Conservation (phyloP, 345 rosid genomes). For the Eutrema heterophyllum region DNA sequence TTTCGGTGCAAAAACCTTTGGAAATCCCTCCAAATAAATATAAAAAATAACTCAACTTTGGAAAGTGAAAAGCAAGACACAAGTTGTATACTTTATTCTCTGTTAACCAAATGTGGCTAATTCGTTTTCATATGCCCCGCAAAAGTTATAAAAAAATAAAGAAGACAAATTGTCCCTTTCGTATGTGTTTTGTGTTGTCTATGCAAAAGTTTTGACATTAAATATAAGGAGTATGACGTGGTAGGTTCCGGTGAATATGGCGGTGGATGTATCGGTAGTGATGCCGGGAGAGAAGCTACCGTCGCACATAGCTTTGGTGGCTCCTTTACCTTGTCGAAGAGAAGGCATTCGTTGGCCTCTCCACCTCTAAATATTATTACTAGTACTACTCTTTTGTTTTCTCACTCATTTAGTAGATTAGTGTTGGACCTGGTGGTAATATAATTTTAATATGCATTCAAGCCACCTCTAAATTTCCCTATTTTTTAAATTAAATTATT, state of each 20-base stretch:
- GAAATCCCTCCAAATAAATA: neutral
- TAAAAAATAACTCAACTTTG: neutral
- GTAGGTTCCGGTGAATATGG: conserved; percentile 41
- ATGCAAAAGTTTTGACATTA: neutral
- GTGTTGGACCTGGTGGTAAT: neutral
- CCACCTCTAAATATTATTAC: conserved; percentile 24
- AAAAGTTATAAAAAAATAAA: neutral
- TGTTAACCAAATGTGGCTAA: neutral
- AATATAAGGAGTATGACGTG: neutral
- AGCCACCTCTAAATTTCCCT: too few relatives aligned
- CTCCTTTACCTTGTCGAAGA: conserved; percentile 84
- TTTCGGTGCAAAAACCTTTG: conserved; percentile 22
- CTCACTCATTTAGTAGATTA: conserved; percentile 9
- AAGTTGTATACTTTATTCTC: conserved; percentile 7
- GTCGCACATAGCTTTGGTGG: conserved; percentile 77
- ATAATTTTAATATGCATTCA: neutral
- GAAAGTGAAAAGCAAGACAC: conserved; percentile 18
- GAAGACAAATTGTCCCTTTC: neutral
- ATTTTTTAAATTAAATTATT: too few relatives aligned
- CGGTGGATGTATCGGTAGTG: conserved; percentile 64
- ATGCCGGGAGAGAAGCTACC: conserved; percentile 85
- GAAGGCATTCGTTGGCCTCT: conserved; percentile 65
- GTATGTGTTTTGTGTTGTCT: neutral
- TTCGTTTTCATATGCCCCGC: neutral
- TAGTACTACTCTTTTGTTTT: neutral